phyloP scores from a whole-genome alignment of 2,329 filamentous ascomycete genomes.

The Endocalyx cinctus region DNA sequence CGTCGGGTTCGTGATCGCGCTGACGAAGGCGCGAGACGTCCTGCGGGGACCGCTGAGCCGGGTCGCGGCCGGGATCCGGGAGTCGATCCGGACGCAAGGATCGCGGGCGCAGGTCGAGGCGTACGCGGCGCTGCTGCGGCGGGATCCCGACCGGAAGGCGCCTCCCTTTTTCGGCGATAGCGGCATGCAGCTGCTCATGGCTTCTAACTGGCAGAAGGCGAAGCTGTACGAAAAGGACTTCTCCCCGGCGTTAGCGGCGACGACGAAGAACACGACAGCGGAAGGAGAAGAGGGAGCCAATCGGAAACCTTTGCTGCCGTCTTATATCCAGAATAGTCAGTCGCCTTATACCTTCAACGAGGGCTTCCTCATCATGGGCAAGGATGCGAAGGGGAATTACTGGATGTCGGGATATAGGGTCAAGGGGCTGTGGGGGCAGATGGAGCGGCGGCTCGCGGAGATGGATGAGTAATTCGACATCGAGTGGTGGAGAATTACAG shows the following conservation, averaged over 20 bases:
- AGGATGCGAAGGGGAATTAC: slow-evolving; percentile 24
- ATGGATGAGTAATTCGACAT: too few species aligned
- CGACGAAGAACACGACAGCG: neutral
- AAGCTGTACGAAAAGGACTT: slow-evolving; percentile 24
- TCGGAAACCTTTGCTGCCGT: slow-evolving; percentile 11
- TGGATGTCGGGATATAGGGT: slow-evolving; percentile 22
- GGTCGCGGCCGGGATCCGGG: slow-evolving; percentile 24
- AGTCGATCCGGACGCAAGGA: slow-evolving; percentile 25
- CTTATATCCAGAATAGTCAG: slow-evolving; percentile 23
- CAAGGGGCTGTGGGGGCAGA: slow-evolving; percentile 19
- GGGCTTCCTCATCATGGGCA: slow-evolving; percentile 23
- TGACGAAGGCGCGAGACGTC: slow-evolving; percentile 18
- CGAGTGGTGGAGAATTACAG: too few species aligned
- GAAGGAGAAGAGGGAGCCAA: slow-evolving; percentile 2
- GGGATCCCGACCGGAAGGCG: slow-evolving; percentile 15
- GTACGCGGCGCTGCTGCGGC: slow-evolving; percentile 23
- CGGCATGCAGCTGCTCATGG: slow-evolving; percentile 26
- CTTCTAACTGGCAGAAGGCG: slow-evolving; percentile 29
- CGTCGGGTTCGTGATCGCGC: slow-evolving; percentile 19
- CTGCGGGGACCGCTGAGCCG: slow-evolving; percentile 23
- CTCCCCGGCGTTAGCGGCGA: slow-evolving; percentile 14
- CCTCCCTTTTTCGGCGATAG: slow-evolving; percentile 27
- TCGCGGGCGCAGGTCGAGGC: slow-evolving; percentile 31
- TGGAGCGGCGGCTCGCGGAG: too few species aligned
- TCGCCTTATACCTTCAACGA: slow-evolving; percentile 18